Evolutionary conservation across 805 yeast species (phyloP).

Genomic region (Saccharomycopsis microspora): DNA sequence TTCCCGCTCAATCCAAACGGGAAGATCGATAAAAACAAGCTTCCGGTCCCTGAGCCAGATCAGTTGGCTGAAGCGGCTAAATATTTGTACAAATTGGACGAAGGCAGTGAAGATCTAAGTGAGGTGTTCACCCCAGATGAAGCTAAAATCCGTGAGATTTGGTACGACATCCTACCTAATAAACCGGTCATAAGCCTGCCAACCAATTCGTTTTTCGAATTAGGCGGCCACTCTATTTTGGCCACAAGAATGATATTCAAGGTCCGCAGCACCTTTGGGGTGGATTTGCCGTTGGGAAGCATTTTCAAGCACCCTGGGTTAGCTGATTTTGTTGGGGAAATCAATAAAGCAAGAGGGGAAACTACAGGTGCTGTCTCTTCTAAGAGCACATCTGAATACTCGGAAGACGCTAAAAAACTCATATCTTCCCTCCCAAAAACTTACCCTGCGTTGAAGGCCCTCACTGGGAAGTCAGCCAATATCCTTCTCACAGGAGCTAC

Average conservation of each 20-base stretch:
- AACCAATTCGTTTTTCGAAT: slow-evolving; percentile 85
- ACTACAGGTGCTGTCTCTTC: slow-evolving; percentile 33
- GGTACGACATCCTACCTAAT: slow-evolving; percentile 80
- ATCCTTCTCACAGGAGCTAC: slow-evolving; percentile 93
- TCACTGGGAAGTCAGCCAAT: slow-evolving; percentile 31
- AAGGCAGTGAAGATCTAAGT: slow-evolving; percentile 29
- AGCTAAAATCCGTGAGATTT: slow-evolving; percentile 60
- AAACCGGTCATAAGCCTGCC: slow-evolving; percentile 68
- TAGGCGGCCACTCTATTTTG: slow-evolving; percentile 95
- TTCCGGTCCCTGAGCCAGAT: slow-evolving; percentile 88
- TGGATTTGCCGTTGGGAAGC: slow-evolving; percentile 82
- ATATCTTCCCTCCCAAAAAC: slow-evolving; percentile 28
- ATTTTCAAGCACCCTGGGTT: slow-evolving; percentile 87
- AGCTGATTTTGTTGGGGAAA: slow-evolving; percentile 61
- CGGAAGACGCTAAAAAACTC: slow-evolving; percentile 59
- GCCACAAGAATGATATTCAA: slow-evolving; percentile 97
- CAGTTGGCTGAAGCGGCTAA: slow-evolving; percentile 70
- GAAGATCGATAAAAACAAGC: slow-evolving; percentile 92
- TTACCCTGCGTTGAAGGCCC: slow-evolving; percentile 32
- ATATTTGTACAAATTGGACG: slow-evolving; percentile 23
- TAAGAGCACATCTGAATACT: slow-evolving; percentile 38
- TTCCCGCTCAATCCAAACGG: slow-evolving; percentile 97
- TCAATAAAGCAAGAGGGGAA: slow-evolving; percentile 39
- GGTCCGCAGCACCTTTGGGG: slow-evolving; percentile 61
- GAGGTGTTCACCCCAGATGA: slow-evolving; percentile 55